Evolutionary conservation across 345 rosid species (phyloP).

Genomic region (Hibiscus syriacus): DNA sequence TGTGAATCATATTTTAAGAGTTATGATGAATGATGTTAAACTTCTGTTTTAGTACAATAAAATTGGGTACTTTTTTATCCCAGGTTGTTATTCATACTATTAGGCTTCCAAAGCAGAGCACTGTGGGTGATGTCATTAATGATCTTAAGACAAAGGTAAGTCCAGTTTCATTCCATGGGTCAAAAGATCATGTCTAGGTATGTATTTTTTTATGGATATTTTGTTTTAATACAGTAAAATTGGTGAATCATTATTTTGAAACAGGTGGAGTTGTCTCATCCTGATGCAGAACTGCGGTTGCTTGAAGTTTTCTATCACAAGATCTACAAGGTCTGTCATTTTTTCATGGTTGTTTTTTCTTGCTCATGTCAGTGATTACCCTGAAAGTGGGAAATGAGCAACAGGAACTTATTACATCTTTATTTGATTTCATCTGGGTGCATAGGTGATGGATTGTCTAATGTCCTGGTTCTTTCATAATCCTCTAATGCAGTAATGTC

Average conservation of each 20-base stretch:
- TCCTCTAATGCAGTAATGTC: too few species aligned
- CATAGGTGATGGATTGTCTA: background rate
- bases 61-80: too few species aligned
- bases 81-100: too few species aligned
- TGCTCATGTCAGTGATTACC: background rate
- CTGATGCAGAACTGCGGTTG: too few species aligned
- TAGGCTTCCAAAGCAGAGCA: too few species aligned
- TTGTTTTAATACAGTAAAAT: background rate
- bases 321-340: conserved; percentile 76
- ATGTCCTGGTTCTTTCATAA: background rate
- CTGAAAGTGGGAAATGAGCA: background rate
- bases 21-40: background rate
- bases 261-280: too few species aligned
- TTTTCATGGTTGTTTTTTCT: background rate
- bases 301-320: too few species aligned
- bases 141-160: conserved; percentile 79
- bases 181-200: background rate
- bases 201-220: background rate
- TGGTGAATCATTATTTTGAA: background rate
- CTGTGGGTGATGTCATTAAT: conserved; percentile 21
- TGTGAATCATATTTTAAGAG: background rate
- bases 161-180: conserved; percentile 9
- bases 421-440: background rate
- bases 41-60: too few species aligned
- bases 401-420: background rate